Conservation (phyloP, 441 rosid genomes). For the Populus hybrid region DNA sequence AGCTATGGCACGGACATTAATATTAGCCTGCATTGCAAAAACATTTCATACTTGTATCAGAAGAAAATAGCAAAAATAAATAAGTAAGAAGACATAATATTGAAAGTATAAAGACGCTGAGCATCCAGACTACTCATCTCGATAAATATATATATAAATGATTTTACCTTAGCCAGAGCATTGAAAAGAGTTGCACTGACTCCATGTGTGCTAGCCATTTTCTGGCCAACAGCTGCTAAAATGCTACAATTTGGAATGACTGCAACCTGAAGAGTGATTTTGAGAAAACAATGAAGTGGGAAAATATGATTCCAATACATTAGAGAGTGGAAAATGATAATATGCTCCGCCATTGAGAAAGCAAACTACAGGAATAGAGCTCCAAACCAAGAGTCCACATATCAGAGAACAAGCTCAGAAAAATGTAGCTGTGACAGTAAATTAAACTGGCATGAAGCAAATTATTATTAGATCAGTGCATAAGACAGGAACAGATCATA, state of each 20-base stretch:
- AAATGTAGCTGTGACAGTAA: neutral
- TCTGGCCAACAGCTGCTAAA: conserved; percentile 93
- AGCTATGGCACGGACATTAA: conserved; percentile 87
- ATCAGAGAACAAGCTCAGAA: neutral
- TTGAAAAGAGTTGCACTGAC: conserved; percentile 90
- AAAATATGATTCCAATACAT: conserved; percentile 12
- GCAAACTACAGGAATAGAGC: neutral
- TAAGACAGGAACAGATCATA: neutral
- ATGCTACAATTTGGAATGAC: conserved; percentile 84
- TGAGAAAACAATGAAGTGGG: conserved; percentile 16
- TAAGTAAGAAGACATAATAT: conserved; percentile 4
- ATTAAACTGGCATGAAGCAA: neutral
- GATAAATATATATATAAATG: neutral
- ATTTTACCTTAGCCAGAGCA: conserved; percentile 82
- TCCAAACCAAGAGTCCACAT: conserved; percentile 2
- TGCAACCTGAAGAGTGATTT: conserved; percentile 47
- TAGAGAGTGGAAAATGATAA: neutral
- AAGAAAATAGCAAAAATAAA: neutral
- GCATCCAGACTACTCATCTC: neutral
- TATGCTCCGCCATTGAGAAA: neutral
- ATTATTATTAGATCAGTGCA: neutral
- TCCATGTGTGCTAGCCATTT: conserved; percentile 97
- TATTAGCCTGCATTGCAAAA: conserved; percentile 63
- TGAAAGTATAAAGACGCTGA: neutral
- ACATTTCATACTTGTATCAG: neutral